Conservation (phyloP, 768 basidiomycete genomes). For the Russula griseocarnosa region DNA sequence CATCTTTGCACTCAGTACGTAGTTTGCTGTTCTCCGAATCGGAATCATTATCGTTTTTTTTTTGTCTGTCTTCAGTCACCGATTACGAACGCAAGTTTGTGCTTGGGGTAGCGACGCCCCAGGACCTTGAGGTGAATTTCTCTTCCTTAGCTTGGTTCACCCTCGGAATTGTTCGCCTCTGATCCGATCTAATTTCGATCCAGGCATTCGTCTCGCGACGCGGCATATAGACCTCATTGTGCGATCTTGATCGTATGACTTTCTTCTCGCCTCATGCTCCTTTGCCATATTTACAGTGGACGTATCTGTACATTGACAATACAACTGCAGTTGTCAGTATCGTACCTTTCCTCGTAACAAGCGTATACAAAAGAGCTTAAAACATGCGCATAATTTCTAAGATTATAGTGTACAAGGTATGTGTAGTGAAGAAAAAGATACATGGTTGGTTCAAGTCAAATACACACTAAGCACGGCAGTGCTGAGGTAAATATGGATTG, state of each 20-base stretch:
- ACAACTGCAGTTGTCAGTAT: neutral
- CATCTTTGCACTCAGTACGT: constrained; percentile 70
- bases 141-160: neutral
- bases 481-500: constrained; percentile 18
- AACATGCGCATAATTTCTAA: neutral
- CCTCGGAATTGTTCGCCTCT: neutral
- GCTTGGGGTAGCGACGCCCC: constrained; percentile 69
- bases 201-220: constrained; percentile 38
- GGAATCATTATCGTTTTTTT: neutral
- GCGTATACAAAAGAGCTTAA: neutral
- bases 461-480: neutral
- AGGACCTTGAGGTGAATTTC: constrained; percentile 56
- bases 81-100: constrained; percentile 80
- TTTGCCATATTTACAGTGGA: neutral
- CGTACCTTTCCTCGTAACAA: neutral
- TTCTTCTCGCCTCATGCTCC: too few species aligned
- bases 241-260: neutral
- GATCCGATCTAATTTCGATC: constrained; percentile 30
- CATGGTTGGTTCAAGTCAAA: neutral
- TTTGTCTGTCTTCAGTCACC: constrained; percentile 54
- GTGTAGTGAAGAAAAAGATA: neutral
- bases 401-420: constrained; percentile 1
- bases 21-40: neutral
- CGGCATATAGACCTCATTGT: constrained; percentile 26
- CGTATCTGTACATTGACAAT: constrained; percentile 7